phyloP scores from a whole-genome alignment of 2,329 filamentous ascomycete genomes.

The Trichophyton benhamiae region DNA sequence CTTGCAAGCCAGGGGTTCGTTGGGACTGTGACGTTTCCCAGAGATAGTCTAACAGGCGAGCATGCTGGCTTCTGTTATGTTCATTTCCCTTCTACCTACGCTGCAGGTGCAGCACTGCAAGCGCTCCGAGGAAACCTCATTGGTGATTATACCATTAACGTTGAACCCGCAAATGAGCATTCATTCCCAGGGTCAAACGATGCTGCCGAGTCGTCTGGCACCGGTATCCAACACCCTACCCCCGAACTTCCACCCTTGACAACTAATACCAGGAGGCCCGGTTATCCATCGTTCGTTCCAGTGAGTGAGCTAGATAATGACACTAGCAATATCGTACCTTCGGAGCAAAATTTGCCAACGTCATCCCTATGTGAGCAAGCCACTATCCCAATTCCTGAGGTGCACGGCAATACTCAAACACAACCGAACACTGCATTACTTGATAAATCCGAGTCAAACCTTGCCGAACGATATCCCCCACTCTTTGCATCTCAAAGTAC shows the following conservation, averaged over 20 bases:
- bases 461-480: conserved; percentile 26
- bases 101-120: conserved; percentile 26
- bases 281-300: background rate
- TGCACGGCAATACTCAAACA: background rate
- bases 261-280: background rate
- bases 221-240: background rate
- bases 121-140: conserved; percentile 23
- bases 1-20: conserved; percentile 29
- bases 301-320: background rate
- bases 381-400: background rate
- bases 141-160: background rate
- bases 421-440: conserved; percentile 14
- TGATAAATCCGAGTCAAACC: conserved; percentile 23
- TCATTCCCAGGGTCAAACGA: background rate
- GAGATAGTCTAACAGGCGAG: conserved; percentile 22
- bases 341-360: background rate
- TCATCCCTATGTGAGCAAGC: background rate
- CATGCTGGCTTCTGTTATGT: conserved; percentile 33
- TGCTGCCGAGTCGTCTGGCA: background rate
- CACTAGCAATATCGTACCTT: background rate
- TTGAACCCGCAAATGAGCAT: background rate
- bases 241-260: background rate
- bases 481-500: conserved; percentile 17
- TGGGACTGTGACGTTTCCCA: conserved; percentile 25
- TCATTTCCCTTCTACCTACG: conserved; percentile 24